Percentiles rank a stretch among this genome's conserved stretches.
Evolutionary conservation across 352 stramenopile genomes (phyloP).

Genomic region (Phytophthora meadii): DNA sequence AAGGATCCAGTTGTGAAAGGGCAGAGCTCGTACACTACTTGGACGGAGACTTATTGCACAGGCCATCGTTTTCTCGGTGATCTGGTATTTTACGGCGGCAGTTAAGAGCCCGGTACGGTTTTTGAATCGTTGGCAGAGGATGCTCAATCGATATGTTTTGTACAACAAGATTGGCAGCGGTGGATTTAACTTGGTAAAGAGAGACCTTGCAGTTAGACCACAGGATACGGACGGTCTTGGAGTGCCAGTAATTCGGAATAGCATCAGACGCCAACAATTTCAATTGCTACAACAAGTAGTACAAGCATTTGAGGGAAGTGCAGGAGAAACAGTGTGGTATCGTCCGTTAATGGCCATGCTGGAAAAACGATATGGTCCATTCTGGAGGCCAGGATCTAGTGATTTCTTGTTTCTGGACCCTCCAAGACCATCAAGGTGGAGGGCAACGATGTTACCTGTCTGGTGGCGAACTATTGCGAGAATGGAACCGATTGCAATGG

Average conservation of each 20-base stretch:
- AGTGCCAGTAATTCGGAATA: background rate
- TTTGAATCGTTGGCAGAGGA: too few relatives aligned
- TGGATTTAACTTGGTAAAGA: too few relatives aligned
- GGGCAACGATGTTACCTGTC: background rate
- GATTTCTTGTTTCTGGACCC: constrained; percentile 10
- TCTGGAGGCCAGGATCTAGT: background rate
- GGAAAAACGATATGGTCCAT: background rate
- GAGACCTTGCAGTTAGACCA: background rate
- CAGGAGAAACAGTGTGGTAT: constrained; percentile 1
- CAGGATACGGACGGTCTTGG: background rate
- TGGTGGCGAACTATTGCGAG: background rate
- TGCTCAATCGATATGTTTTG: too few relatives aligned
- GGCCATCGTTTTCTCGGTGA: too few relatives aligned
- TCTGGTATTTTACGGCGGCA: too few relatives aligned
- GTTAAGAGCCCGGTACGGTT: too few relatives aligned
- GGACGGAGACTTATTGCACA: too few relatives aligned
- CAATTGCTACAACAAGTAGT: background rate
- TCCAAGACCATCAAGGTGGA: background rate
- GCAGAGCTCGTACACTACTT: too few relatives aligned
- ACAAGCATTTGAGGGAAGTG: background rate
- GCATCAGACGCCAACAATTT: background rate
- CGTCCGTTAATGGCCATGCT: background rate
- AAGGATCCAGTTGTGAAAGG: too few relatives aligned
- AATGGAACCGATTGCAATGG: constrained; percentile 4
- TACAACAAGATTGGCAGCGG: too few relatives aligned